Base-by-base conservation (phyloP, 805 yeast genomes). In the Pichia sporocuriosa region DNA sequence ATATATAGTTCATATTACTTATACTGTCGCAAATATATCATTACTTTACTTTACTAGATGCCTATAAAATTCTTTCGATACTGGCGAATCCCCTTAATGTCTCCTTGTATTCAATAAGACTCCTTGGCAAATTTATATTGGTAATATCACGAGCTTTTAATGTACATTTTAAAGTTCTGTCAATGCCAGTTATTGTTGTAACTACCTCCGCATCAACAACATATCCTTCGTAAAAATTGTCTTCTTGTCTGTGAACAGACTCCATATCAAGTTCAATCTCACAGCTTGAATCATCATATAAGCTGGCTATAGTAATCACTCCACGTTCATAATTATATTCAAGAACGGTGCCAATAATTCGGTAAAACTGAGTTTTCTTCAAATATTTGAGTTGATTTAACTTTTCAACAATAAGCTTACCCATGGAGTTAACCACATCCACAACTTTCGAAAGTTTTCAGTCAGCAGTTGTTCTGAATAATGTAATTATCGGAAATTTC, bases 191-290 rank as follows among this genome's bases (percentile, higher is more conserved):
- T n/a, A 15, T 23, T 26, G 29, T 39, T 9, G 17, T 33, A 8
- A 37, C 41, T 0, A 50, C 49, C 15, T 58, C 58, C 6, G 53
- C 42, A 38, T 51, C 57, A n/a, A 57, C 49, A 8, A 58, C 40
- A 1, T 48, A 34, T 2, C 62, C 62, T 4, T 42, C 38, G 9
- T 23, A 27, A 32, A 45, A 49, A 12, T 17, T 44, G 9, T 15
- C n/a, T 15, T 21, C 40, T 10, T 35, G 26, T 16, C 42, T 33
- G 32, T 42, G 39, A 23, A 28, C 32, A 2, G 42, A 20, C 48
- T 29, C 36, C 49, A 50, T 20, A 50, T 42, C 22, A 23, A 42
- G 30, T 23, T 37, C 34, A 15, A 33, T 23, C 10, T 40, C 29
- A 19, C 43, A 40, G 19, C 13, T 29, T 20, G 33, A 20, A n/a